Percentiles rank a stretch among this genome's conserved stretches.
Evolutionary conservation across 495 filamentous ascomycete species (phyloP).

Genomic region (Neurospora sublineolata): DNA sequence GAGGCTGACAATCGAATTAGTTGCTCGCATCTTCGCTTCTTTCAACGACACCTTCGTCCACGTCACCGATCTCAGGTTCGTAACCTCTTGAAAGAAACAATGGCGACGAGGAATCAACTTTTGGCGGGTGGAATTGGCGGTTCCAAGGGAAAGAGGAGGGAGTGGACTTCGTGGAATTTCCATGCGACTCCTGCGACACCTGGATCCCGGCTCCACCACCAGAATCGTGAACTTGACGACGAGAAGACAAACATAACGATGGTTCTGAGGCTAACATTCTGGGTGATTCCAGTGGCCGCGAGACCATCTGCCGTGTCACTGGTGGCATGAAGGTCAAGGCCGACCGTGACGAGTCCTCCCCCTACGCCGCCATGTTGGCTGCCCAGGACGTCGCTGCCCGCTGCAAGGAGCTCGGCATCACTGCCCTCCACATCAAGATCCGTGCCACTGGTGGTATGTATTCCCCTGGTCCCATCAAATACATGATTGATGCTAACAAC

Average conservation of each 20-base stretch:
- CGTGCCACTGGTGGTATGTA: conserved; percentile 86
- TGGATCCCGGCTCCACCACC: conserved; percentile 10
- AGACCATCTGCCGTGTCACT: conserved; percentile 98
- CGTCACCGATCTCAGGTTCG: conserved; percentile 95
- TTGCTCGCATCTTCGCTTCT: conserved; percentile 97
- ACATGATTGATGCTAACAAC: background rate
- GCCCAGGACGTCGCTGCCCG: conserved; percentile 87
- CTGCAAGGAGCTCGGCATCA: conserved; percentile 99
- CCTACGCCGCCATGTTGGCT: conserved; percentile 99
- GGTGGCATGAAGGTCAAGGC: conserved; percentile 99
- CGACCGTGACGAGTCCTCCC: conserved; percentile 98
- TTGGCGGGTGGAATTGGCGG: conserved; percentile 1
- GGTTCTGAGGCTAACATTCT: conserved; percentile 49
- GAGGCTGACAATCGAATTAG: conserved; percentile 21
- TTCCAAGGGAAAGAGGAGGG: conserved; percentile 1
- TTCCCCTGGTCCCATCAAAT: background rate
- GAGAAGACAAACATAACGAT: conserved; percentile 3
- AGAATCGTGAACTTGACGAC: conserved; percentile 13
- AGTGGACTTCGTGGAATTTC: conserved; percentile 1
- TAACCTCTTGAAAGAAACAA: conserved; percentile 27
- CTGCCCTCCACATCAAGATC: conserved; percentile 99
- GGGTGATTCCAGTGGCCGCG: conserved; percentile 81
- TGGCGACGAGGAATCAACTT: background rate
- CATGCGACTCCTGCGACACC: conserved; percentile 2
- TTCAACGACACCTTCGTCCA: conserved; percentile 99